Evolutionary conservation across 2,329 filamentous ascomycete species (phyloP).

Genomic region (Keithomyces neogunnii): DNA sequence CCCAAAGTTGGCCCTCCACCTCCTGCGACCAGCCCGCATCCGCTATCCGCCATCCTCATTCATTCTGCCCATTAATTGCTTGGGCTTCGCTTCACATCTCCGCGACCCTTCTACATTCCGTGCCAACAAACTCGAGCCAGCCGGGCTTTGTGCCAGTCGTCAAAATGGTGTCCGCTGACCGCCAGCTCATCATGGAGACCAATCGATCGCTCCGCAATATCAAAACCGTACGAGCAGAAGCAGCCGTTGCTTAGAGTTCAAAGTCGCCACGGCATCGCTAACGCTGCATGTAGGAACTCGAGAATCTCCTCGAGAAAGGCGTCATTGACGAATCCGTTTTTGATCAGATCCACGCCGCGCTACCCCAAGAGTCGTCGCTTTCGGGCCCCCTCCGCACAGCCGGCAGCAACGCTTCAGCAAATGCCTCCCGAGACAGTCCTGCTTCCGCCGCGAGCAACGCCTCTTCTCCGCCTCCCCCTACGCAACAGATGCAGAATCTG

Average conservation of each 20-base stretch:
- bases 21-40: too few relatives aligned
- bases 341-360: conserved; percentile 62
- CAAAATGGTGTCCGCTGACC: conserved; percentile 40
- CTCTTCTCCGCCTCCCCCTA: conserved; percentile 22
- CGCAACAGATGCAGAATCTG: conserved; percentile 35
- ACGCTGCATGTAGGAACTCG: conserved; percentile 61
- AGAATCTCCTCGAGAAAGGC: conserved; percentile 75
- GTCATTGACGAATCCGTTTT: conserved; percentile 70
- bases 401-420: conserved; percentile 23
- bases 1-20: too few relatives aligned
- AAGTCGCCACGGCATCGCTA: too few relatives aligned
- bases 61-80: too few relatives aligned
- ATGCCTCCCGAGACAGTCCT: conserved; percentile 22
- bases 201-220: conserved; percentile 83
- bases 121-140: background rate
- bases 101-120: background rate
- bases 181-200: conserved; percentile 56
- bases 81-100: background rate
- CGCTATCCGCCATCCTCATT: too few relatives aligned
- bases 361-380: conserved; percentile 63
- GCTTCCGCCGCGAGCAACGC: conserved; percentile 17
- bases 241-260: too few relatives aligned
- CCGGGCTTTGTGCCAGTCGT: background rate
- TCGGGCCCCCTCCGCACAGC: conserved; percentile 36
- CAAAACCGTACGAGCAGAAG: conserved; percentile 55